Evolutionary conservation across 1,284 basidiomycete species (phyloP), one percentile per base, ranked within the genome.

Genomic region (Sphaerobolus stellatus): DNA sequence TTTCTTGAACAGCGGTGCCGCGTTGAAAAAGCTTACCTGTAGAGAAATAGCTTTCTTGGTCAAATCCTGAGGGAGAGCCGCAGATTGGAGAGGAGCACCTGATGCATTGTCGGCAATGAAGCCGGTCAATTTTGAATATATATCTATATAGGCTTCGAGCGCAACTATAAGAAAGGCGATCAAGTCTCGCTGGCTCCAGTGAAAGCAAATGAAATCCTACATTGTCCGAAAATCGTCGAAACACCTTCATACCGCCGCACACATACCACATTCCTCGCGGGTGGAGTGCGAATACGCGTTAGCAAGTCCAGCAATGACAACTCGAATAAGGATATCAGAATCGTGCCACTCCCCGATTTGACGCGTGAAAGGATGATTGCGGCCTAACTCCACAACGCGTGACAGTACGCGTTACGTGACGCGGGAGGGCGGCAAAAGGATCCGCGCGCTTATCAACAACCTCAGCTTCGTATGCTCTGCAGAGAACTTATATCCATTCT

Each of bases 211-310:
- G 33, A 9, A 14, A 5, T 76, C 83, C 64, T 57, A 88, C 89
- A 81, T 56, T 79, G 83, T 28, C 90, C 90, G 66, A 83, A 92
- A 38, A 92, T 77, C 8, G 89, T 92, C 38, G 87, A 90, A 0
- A 87, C 86, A 31, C 90, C 90, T 69, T 92, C 90, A 61, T 92
- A 92, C 48, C 90, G 77, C 69, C 92, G 90, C 3, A 88, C 74
- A 14, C n/a, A n/a, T n/a, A n/a, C 74, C 69, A 66, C 90, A 91
- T 66, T 92, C 89, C 66, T 92, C 88, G 5, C 75, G 74, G 20
- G 90, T 92, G 1, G 86, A 92, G 68, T 90, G 88, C 0, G 74
- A 81, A 62, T 92, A 92, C 9, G 88, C 88, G 60, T 90, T 91
- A 1, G 88, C 88, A 16, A 90, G 90, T 5, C 90, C 90, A 18